phyloP scores from a whole-genome alignment of 306 rosid genomes.

The Sicyos baderoa region DNA sequence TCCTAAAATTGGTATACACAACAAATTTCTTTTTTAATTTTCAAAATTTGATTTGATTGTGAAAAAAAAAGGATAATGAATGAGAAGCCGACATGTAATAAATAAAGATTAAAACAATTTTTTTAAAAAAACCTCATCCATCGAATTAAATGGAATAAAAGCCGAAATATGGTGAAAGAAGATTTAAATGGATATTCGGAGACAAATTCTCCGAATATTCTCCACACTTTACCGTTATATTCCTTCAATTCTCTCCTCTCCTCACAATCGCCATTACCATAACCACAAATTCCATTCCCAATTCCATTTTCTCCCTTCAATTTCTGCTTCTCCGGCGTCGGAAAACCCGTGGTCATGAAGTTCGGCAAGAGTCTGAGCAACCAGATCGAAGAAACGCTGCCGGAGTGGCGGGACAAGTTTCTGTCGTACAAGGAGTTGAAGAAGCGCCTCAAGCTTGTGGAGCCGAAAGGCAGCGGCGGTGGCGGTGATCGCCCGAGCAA shows the following conservation, averaged over 20 bases:
- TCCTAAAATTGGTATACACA: no score
- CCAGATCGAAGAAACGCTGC: slow-evolving; percentile 88
- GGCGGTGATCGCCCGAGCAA: slow-evolving; percentile 41
- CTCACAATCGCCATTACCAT: background rate
- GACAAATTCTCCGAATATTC: slow-evolving; percentile 15
- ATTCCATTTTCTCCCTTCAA: background rate
- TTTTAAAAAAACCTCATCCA: background rate
- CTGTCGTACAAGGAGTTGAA: slow-evolving; percentile 89
- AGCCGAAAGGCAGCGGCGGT: slow-evolving; percentile 34
- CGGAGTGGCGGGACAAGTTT: slow-evolving; percentile 95
- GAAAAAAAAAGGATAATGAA: background rate
- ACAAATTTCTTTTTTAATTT: no score
- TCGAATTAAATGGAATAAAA: slow-evolving; percentile 7
- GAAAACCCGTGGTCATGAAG: slow-evolving; percentile 40
- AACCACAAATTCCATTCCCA: background rate
- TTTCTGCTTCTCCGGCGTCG: slow-evolving; percentile 2
- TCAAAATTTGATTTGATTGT: no score
- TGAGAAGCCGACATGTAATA: background rate
- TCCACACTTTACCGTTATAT: slow-evolving; percentile 14
- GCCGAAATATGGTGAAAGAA: slow-evolving; percentile 4
- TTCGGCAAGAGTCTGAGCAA: slow-evolving; percentile 82
- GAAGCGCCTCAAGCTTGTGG: slow-evolving; percentile 74
- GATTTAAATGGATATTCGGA: slow-evolving; percentile 14
- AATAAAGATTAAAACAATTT: background rate
- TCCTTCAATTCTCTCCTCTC: background rate